Evolutionary conservation across 108 stramenopile species (phyloP).

Genomic region (Fragilaria crotonensis): DNA sequence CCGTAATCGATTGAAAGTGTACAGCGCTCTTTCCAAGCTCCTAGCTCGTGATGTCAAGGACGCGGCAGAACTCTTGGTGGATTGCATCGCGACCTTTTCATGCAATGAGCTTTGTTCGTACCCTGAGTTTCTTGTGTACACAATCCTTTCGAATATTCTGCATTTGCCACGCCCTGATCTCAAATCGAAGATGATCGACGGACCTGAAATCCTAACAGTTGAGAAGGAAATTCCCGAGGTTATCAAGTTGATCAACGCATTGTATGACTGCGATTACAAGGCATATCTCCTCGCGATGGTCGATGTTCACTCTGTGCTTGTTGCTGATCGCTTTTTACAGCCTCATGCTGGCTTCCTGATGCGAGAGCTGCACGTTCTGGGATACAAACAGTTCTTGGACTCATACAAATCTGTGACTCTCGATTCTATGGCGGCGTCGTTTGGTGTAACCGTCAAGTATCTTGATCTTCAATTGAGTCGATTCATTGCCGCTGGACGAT

Average conservation of each 20-base stretch:
- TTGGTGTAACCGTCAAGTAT: constrained; percentile 88
- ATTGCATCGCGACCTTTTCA: constrained; percentile 95
- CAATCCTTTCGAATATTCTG: constrained; percentile 85
- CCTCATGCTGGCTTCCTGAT: constrained; percentile 83
- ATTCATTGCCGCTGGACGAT: constrained; percentile 93
- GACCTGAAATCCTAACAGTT: constrained; percentile 91
- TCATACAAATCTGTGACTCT: constrained; percentile 96
- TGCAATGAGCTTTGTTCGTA: constrained; percentile 93
- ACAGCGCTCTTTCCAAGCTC: constrained; percentile 77
- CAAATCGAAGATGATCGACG: constrained; percentile 92
- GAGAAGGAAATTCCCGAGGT: constrained; percentile 66
- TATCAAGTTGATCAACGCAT: constrained; percentile 68
- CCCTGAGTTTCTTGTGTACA: constrained; percentile 86
- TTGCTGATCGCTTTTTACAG: constrained; percentile 78
- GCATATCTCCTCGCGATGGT: constrained; percentile 88
- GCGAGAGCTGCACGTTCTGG: constrained; percentile 91
- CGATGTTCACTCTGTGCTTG: constrained; percentile 66
- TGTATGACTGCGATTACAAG: constrained; percentile 95
- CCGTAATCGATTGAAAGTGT: constrained; percentile 95
- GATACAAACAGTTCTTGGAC: constrained; percentile 96
- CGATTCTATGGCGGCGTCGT: constrained; percentile 86
- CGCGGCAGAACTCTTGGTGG: constrained; percentile 80
- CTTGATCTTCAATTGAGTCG: constrained; percentile 92
- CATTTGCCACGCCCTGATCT: constrained; percentile 77
- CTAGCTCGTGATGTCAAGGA: constrained; percentile 73